A percentile compares a stretch with the other conserved stretches of the same genome.
Evolutionary conservation across 2,329 filamentous ascomycete genomes (phyloP).

Genomic region (Sordariomycetes sp.): DNA sequence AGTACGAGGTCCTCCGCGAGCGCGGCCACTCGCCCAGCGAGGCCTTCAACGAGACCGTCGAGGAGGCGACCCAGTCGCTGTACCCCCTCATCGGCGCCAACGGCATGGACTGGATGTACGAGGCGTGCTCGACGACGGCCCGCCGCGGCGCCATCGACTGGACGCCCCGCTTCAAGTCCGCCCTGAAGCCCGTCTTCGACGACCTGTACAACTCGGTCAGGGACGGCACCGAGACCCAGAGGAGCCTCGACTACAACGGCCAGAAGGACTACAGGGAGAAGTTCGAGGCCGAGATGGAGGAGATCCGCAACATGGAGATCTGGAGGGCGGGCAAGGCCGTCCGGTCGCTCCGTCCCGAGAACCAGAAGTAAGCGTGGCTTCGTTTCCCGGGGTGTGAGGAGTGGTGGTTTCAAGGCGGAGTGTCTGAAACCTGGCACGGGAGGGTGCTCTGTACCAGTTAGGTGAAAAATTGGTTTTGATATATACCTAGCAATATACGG

Average conservation of each 20-base stretch:
- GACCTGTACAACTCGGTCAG: constrained; percentile 88
- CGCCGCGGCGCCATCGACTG: constrained; percentile 98
- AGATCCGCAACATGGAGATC: constrained; percentile 97
- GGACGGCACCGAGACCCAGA: constrained; percentile 87
- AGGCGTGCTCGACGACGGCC: constrained; percentile 97
- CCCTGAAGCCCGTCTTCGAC: constrained; percentile 98
- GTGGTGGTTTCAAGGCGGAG: not conserved
- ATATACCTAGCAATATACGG: not conserved
- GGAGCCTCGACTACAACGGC: constrained; percentile 94
- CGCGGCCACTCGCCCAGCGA: constrained; percentile 94
- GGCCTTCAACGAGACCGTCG: constrained; percentile 99
- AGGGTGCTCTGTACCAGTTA: not conserved
- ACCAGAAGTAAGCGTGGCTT: constrained; percentile 58
- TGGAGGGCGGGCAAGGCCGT: constrained; percentile 98
- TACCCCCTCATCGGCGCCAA: constrained; percentile 96
- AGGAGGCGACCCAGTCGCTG: constrained; percentile 96
- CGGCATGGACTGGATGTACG: constrained; percentile 99
- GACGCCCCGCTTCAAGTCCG: constrained; percentile 94
- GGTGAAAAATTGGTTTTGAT: not conserved
- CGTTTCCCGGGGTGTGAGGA: not conserved
- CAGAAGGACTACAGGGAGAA: constrained; percentile 93
- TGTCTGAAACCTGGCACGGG: not conserved
- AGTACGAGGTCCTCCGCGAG: constrained; percentile 99
- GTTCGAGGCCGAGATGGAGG: constrained; percentile 97
- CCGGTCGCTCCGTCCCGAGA: constrained; percentile 76